phyloP scores from a whole-genome alignment of 2,329 filamentous ascomycete genomes.

The Colletotrichum lentis region DNA sequence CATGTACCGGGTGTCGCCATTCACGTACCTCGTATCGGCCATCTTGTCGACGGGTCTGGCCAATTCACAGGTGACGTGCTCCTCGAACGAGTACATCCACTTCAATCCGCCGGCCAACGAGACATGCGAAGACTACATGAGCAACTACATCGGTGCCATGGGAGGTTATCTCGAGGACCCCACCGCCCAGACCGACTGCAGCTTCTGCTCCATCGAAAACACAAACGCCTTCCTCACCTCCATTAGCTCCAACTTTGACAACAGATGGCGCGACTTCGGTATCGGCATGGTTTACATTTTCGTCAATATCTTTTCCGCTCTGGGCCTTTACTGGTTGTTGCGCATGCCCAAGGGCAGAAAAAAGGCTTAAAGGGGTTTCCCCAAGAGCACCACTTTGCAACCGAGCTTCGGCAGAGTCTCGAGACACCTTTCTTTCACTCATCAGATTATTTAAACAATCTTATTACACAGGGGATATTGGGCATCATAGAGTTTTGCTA shows the following conservation, averaged over 20 bases:
- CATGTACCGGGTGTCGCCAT: slow-evolving; percentile 73
- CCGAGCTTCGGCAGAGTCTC: background rate
- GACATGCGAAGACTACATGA: slow-evolving; percentile 60
- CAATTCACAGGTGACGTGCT: slow-evolving; percentile 40
- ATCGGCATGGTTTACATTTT: slow-evolving; percentile 61
- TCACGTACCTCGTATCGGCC: slow-evolving; percentile 73
- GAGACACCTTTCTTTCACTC: background rate
- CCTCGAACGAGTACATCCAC: slow-evolving; percentile 56
- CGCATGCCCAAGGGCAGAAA: slow-evolving; percentile 45
- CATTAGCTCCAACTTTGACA: slow-evolving; percentile 55
- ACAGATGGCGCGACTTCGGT: slow-evolving; percentile 65
- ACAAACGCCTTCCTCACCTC: slow-evolving; percentile 51
- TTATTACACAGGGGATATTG: background rate
- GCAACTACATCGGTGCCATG: slow-evolving; percentile 50
- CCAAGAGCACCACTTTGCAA: background rate
- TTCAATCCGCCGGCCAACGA: slow-evolving; percentile 60
- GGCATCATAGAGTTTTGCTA: background rate
- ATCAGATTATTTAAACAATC: background rate
- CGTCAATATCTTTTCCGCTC: slow-evolving; percentile 58
- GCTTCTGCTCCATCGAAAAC: slow-evolving; percentile 51
- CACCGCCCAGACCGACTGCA: slow-evolving; percentile 52
- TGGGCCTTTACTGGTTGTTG: slow-evolving; percentile 58
- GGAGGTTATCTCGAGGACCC: slow-evolving; percentile 60
- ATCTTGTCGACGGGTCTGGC: slow-evolving; percentile 55
- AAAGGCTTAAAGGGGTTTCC: slow-evolving; percentile 10